Conservation (phyloP, 495 filamentous ascomycete genomes). For the Tuber borchii region DNA sequence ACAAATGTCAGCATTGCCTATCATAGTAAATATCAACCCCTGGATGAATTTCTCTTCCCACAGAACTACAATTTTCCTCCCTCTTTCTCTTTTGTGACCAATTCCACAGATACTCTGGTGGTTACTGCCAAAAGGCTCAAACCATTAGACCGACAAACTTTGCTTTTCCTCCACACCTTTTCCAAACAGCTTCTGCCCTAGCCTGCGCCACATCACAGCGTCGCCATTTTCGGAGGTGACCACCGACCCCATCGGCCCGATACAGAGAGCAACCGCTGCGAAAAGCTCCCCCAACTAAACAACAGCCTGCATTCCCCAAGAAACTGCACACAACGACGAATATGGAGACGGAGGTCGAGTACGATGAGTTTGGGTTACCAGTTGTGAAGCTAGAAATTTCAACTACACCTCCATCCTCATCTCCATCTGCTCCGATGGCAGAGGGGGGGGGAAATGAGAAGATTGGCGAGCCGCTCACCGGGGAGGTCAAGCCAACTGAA, state of each 20-base stretch:
- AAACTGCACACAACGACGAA: not conserved
- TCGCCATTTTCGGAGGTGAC: not conserved
- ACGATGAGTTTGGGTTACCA: constrained; percentile 39
- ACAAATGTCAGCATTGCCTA: not conserved
- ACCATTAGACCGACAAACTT: not conserved
- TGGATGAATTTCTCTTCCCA: not conserved
- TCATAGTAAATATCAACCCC: not conserved
- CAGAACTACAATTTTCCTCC: not conserved
- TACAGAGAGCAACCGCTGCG: not conserved
- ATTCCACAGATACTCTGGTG: not conserved
- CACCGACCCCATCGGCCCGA: not conserved
- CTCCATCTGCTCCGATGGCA: constrained; percentile 12
- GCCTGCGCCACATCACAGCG: not conserved
- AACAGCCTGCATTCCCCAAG: not conserved
- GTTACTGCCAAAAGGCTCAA: not conserved
- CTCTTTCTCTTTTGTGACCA: not conserved
- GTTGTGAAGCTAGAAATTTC: constrained; percentile 13
- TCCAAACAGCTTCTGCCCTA: not conserved
- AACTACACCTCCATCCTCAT: not conserved
- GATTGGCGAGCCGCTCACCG: not conserved
- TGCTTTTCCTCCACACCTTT: not conserved
- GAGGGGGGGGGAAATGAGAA: constrained; percentile 36
- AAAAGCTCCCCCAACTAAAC: not conserved
- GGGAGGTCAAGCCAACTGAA: not conserved
- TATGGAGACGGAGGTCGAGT: constrained; percentile 23